Percentiles rank a stretch among this genome's conserved stretches.
Evolutionary conservation across 208 protist genomes (phyloP).

Genomic region (Leptomonas pyrrhocoris): DNA sequence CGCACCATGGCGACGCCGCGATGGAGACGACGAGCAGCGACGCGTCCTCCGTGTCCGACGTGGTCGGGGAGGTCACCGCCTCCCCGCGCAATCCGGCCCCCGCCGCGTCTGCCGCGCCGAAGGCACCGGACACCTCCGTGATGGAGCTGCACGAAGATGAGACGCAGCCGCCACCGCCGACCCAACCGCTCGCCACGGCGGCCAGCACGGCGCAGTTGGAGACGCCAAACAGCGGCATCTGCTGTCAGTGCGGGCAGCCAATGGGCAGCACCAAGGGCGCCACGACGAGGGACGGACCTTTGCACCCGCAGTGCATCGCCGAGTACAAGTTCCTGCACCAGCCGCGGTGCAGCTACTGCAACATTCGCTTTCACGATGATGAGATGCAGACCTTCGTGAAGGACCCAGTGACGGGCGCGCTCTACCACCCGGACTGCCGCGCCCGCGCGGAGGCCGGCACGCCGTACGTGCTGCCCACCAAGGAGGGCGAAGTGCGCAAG

Average conservation of each 20-base stretch:
- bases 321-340: slow-evolving; percentile 49
- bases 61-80: neutral
- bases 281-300: slow-evolving; percentile 35
- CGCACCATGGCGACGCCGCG: slow-evolving; percentile 2
- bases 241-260: slow-evolving; percentile 45
- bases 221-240: slow-evolving; percentile 9
- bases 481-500: slow-evolving; percentile 46
- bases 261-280: slow-evolving; percentile 32
- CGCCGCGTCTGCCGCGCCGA: neutral
- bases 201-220: slow-evolving; percentile 9
- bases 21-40: slow-evolving; percentile 5
- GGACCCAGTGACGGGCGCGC: slow-evolving; percentile 30
- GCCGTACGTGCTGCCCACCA: slow-evolving; percentile 36
- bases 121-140: neutral
- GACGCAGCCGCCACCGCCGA: neutral
- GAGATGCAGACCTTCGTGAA: slow-evolving; percentile 36
- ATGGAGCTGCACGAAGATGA: slow-evolving; percentile 24
- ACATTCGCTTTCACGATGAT: slow-evolving; percentile 39
- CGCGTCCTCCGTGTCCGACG: slow-evolving; percentile 10
- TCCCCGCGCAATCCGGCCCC: neutral
- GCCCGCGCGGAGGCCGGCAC: slow-evolving; percentile 20
- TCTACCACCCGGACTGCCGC: slow-evolving; percentile 40
- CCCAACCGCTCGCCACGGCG: neutral
- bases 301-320: slow-evolving; percentile 44
- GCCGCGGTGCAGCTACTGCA: slow-evolving; percentile 52